These are phyloP conservation scores for Baorangia bicolor DNA, from an alignment of 768 basidiomycete species.

Conservation along the genomic window DNA sequence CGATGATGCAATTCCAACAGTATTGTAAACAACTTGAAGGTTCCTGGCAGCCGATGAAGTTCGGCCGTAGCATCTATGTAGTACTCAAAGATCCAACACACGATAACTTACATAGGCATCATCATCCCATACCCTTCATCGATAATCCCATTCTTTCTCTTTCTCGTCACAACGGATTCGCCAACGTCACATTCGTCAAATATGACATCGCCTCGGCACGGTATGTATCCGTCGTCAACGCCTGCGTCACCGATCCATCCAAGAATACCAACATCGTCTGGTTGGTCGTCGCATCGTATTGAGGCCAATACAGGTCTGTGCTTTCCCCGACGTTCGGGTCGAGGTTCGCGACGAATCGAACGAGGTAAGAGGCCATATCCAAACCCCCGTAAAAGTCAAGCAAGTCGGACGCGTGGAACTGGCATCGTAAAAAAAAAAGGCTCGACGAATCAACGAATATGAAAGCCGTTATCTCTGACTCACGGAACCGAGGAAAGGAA, in stretches of 20 bases:
- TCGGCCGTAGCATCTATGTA: too few species aligned
- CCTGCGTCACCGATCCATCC: slow-evolving; percentile 34
- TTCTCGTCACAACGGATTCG: slow-evolving; percentile 4
- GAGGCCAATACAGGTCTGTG: slow-evolving; percentile 41
- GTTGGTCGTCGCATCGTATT: slow-evolving; percentile 33
- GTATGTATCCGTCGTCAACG: slow-evolving; percentile 44
- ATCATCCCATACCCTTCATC: too few species aligned
- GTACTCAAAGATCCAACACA: too few species aligned
- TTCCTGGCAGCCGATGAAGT: too few species aligned
- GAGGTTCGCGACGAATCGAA: slow-evolving; percentile 22
- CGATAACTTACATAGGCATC: too few species aligned
- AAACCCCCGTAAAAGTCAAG: slow-evolving; percentile 40
- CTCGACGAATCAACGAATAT: background rate
- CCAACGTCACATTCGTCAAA: slow-evolving; percentile 19
- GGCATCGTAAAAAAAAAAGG: background rate
- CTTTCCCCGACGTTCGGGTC: slow-evolving; percentile 40
- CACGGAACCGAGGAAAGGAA: slow-evolving; percentile 46
- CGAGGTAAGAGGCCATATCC: slow-evolving; percentile 41
- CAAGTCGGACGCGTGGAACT: slow-evolving; percentile 47
- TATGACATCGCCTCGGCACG: slow-evolving; percentile 39
- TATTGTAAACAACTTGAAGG: too few species aligned
- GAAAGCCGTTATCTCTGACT: slow-evolving; percentile 5
- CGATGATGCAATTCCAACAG: too few species aligned
- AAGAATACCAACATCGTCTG: slow-evolving; percentile 41
- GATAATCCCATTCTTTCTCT: too few species aligned